Percentiles rank a stretch among this genome's conserved stretches.
Evolutionary conservation across 495 filamentous ascomycete genomes (phyloP).

Genomic region (Podospora bellae-mahoneyi): DNA sequence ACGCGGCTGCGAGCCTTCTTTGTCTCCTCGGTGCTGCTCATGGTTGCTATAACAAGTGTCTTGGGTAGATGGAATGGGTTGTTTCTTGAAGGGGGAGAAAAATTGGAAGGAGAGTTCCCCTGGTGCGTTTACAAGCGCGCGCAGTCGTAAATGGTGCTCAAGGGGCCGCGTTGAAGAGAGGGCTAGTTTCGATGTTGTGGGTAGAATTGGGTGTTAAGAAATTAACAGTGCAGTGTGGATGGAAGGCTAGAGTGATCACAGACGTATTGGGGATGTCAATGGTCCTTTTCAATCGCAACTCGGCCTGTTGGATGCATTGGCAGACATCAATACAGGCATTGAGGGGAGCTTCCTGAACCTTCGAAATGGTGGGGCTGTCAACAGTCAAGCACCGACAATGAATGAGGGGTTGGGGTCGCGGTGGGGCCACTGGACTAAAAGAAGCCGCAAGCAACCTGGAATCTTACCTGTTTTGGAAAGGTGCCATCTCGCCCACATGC

Average conservation of each 20-base stretch:
- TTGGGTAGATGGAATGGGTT: not conserved
- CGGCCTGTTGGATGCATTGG: not conserved
- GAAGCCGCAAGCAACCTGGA: not conserved
- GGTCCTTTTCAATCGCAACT: not conserved
- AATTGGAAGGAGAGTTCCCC: not conserved
- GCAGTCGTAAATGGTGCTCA: too few species aligned
- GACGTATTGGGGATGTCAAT: not conserved
- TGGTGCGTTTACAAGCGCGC: not conserved
- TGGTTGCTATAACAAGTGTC: slow-evolving; percentile 2
- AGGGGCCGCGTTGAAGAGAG: not conserved
- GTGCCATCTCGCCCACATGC: not conserved
- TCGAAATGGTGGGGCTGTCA: slow-evolving; percentile 34
- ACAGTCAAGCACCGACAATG: slow-evolving; percentile 10
- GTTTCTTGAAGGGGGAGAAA: not conserved
- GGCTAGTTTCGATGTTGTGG: not conserved
- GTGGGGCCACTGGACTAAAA: not conserved
- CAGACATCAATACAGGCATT: slow-evolving; percentile 11
- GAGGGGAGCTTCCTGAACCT: slow-evolving; percentile 33
- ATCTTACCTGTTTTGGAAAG: slow-evolving; percentile 7
- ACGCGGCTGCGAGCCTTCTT: slow-evolving; percentile 62
- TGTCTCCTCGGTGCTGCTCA: slow-evolving; percentile 37
- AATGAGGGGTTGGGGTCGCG: not conserved
- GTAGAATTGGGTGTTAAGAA: not conserved
- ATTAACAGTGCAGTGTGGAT: not conserved
- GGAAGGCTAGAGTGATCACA: not conserved